phyloP scores from a whole-genome alignment of 164 flowering plant genomes.

The Vitis amurensis region DNA sequence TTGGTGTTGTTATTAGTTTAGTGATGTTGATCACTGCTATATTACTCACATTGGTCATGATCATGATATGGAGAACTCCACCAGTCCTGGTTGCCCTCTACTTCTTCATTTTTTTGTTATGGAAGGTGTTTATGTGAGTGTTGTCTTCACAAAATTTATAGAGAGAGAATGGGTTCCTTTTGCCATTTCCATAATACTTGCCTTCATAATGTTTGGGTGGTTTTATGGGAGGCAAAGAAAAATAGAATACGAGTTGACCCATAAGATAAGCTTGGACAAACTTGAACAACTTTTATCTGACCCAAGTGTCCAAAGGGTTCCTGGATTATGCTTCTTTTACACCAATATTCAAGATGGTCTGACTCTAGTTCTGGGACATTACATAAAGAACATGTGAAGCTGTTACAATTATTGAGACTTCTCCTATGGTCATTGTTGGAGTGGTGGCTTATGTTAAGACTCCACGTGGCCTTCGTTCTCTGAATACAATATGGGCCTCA shows the following conservation, averaged over 20 bases:
- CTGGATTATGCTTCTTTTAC: slow-evolving; percentile 83
- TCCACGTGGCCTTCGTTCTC: slow-evolving; percentile 74
- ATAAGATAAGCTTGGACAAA: slow-evolving; percentile 49
- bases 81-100: slow-evolving; percentile 46
- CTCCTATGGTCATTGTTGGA: slow-evolving; percentile 85
- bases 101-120: slow-evolving; percentile 46
- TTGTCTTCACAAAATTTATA: slow-evolving; percentile 62
- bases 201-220: slow-evolving; percentile 86
- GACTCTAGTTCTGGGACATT: slow-evolving; percentile 73
- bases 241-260: slow-evolving; percentile 59
- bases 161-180: slow-evolving; percentile 94
- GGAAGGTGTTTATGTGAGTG: slow-evolving; percentile 78
- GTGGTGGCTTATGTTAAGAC: slow-evolving; percentile 87
- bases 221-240: slow-evolving; percentile 78
- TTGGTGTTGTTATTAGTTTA: slow-evolving; percentile 80
- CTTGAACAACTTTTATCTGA: slow-evolving; percentile 47
- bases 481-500: slow-evolving; percentile 88
- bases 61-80: slow-evolving; percentile 74
- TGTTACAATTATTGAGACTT: slow-evolving; percentile 74
- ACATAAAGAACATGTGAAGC: slow-evolving; percentile 80
- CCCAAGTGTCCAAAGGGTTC: slow-evolving; percentile 67
- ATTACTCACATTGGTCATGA: slow-evolving; percentile 71
- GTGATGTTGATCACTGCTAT: slow-evolving; percentile 86
- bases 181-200: slow-evolving; percentile 73
- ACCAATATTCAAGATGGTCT: slow-evolving; percentile 71